Conservation (phyloP, 176 grass and related monocot species). For the Microstegium vimineum region DNA sequence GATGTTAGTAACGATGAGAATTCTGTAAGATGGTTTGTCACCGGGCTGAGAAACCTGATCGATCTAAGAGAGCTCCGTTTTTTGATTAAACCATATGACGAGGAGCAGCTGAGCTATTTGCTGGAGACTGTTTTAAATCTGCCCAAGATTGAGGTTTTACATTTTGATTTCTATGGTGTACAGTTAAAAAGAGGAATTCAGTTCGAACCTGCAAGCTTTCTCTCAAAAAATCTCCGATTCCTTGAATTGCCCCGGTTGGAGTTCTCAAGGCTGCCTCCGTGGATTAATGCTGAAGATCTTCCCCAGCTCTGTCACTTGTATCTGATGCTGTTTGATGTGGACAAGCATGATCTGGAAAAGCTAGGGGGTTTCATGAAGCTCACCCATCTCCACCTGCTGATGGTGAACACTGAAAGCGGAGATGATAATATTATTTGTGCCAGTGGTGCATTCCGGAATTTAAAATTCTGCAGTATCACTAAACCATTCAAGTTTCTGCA, state of each 20-base stretch:
- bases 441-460: background rate
- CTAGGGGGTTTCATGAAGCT: background rate
- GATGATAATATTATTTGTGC: background rate
- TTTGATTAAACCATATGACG: rapidly evolving
- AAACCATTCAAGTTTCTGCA: background rate
- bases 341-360: background rate
- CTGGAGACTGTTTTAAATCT: background rate
- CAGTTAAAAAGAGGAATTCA: rapidly evolving
- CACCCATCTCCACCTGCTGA: background rate
- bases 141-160: background rate
- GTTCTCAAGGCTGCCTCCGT: background rate
- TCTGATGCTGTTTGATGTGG: background rate
- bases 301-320: background rate
- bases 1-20: background rate
- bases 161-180: background rate
- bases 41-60: background rate
- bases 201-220: background rate
- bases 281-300: background rate
- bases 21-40: background rate
- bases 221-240: background rate
- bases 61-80: background rate
- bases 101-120: background rate
- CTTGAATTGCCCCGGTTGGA: background rate
- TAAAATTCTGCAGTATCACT: background rate
- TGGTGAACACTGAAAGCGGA: background rate